A percentile compares a stretch with the other conserved stretches of the same genome.
Evolutionary conservation across 2,329 filamentous ascomycete species (phyloP).

Genomic region (Teratosphaeria zuluensis): DNA sequence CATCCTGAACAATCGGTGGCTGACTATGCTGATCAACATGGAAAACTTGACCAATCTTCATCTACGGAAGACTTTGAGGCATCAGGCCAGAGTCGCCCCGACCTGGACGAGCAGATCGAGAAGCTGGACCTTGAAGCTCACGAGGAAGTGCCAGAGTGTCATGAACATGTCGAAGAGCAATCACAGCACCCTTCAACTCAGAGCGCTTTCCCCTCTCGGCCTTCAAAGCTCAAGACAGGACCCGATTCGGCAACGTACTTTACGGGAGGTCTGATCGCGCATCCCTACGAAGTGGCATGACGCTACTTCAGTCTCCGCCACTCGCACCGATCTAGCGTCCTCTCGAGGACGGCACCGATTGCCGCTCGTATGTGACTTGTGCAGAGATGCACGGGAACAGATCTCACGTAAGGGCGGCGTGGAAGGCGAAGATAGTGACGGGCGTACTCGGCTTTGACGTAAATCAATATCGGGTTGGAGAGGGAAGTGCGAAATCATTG

Average conservation of each 20-base stretch:
- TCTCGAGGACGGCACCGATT: too few relatives aligned
- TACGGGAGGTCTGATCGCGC: slow-evolving; percentile 5
- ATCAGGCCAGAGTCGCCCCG: neutral
- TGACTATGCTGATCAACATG: neutral
- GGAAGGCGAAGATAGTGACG: too few relatives aligned
- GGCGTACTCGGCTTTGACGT: too few relatives aligned
- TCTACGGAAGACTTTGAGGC: neutral
- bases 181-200: neutral
- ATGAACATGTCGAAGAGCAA: neutral
- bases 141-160: neutral
- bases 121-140: neutral
- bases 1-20: neutral
- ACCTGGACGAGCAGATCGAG: neutral
- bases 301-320: slow-evolving; percentile 6
- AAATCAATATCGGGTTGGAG: too few relatives aligned
- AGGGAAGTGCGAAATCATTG: too few relatives aligned
- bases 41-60: neutral
- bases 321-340: slow-evolving; percentile 6
- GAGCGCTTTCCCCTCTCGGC: neutral
- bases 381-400: too few relatives aligned
- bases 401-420: too few relatives aligned
- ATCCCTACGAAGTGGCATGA: slow-evolving; percentile 6
- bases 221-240: slow-evolving; percentile 2
- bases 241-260: slow-evolving; percentile 4
- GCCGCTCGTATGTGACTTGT: too few relatives aligned